A percentile compares a stretch with the other conserved stretches of the same genome.
Evolutionary conservation across 1,139 yeast species (phyloP).

Genomic region (Blastobotrys serpentis): DNA sequence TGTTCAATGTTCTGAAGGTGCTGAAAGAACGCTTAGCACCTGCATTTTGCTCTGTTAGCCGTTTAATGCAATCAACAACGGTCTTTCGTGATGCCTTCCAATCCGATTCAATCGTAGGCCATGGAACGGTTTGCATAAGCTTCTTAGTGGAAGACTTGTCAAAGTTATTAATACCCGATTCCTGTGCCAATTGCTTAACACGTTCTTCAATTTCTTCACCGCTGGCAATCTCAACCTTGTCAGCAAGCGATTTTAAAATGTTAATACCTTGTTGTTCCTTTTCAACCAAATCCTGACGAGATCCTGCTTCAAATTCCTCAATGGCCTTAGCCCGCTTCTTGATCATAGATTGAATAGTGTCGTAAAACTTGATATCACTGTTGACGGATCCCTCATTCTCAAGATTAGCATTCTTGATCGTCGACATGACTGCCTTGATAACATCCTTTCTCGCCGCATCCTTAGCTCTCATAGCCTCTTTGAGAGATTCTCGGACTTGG

Average conservation of each 20-base stretch:
- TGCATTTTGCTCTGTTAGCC: conserved; percentile 23
- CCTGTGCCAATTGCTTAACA: conserved; percentile 41
- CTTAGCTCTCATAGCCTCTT: conserved; percentile 38
- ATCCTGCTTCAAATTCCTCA: conserved; percentile 49
- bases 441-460: conserved; percentile 47
- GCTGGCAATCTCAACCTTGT: conserved; percentile 51
- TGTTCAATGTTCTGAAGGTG: conserved; percentile 19
- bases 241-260: conserved; percentile 46
- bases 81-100: conserved; percentile 52
- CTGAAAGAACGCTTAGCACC: conserved; percentile 24
- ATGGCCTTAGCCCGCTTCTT: conserved; percentile 57
- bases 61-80: conserved; percentile 32
- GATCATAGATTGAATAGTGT: conserved; percentile 49
- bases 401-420: conserved; percentile 60
- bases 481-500: conserved; percentile 34
- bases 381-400: conserved; percentile 46
- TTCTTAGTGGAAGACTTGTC: conserved; percentile 40
- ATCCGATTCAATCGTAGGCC: conserved; percentile 48
- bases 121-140: conserved; percentile 49
- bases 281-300: conserved; percentile 55
- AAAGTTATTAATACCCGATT: conserved; percentile 32
- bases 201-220: conserved; percentile 49
- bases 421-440: conserved; percentile 54
- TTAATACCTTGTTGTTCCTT: conserved; percentile 53
- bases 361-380: conserved; percentile 51